Evolutionary conservation across 2,329 filamentous ascomycete genomes (phyloP).

Genomic region (Metarhizium brunneum): DNA sequence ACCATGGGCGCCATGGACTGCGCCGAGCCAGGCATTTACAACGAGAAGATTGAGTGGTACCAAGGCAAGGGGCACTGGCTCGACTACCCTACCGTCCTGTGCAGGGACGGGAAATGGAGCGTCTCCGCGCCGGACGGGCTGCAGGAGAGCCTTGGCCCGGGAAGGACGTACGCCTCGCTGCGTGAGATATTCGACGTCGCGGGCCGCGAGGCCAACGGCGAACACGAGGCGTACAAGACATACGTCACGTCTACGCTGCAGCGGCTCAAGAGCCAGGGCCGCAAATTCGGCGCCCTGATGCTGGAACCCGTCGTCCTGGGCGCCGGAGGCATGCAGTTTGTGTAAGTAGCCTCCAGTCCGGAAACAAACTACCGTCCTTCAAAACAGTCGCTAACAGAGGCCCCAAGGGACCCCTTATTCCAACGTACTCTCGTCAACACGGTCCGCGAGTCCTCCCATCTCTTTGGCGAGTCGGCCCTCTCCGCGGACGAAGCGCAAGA

Average conservation of each 20-base stretch:
- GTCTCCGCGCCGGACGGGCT: conserved; percentile 47
- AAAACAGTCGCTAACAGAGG: not conserved
- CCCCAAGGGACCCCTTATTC: conserved; percentile 64
- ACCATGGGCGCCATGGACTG: conserved; percentile 86
- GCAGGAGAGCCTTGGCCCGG: conserved; percentile 32
- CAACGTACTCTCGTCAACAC: conserved; percentile 61
- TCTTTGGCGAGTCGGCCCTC: conserved; percentile 34
- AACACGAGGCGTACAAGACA: conserved; percentile 43
- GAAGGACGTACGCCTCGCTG: conserved; percentile 37
- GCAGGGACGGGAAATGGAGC: conserved; percentile 56
- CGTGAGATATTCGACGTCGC: conserved; percentile 52
- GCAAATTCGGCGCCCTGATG: conserved; percentile 66
- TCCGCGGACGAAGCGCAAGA: conserved; percentile 7
- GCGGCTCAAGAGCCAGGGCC: conserved; percentile 42
- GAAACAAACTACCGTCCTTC: not conserved
- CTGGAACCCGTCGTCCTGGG: conserved; percentile 75
- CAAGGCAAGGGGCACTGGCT: conserved; percentile 72
- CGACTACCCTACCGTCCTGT: conserved; percentile 64
- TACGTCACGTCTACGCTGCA: conserved; percentile 50
- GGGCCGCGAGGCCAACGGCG: conserved; percentile 31
- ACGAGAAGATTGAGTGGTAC: conserved; percentile 83
- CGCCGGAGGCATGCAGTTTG: conserved; percentile 76
- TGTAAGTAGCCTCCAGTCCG: conserved; percentile 38
- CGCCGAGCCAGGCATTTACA: conserved; percentile 67
- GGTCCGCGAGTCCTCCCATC: conserved; percentile 48